Base-by-base conservation (phyloP, 768 basidiomycete genomes). In the Russula brevipes region DNA sequence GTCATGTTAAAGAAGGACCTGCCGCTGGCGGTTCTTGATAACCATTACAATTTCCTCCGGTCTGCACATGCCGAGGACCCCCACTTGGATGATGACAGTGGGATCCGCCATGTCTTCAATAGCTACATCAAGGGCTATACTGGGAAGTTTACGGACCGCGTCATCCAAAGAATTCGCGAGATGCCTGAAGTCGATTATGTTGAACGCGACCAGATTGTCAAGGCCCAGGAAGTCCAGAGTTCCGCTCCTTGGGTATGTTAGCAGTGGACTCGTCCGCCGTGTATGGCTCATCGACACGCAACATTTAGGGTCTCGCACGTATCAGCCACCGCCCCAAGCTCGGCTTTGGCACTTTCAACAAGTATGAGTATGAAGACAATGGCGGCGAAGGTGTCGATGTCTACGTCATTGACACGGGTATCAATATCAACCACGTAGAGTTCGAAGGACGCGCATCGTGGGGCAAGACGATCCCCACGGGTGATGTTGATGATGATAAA, bases 361-460 rank as follows among this genome's bases (percentile, higher is more conserved):
- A 83, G 73, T 99, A 98, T 74, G 77, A 83, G 57, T 90, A 88
- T 71, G 80, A 91, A 57, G 7, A 71, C 0, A 41, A 77, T 2
- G 94, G 87, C n/a, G 96, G 96, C 60, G 85, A 90, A 47, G 97
- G 95, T 66, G 96, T 99, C 30, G 93, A 97, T 66, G 96, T 92
- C 54, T 91, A 91, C 69, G 81, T 91, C 72, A 77, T 92, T 69
- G 91, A 92, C 74, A 94, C 91, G 30, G 94, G 94, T 70, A 90
- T 99, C 82, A 89, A 95, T 78, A 73, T 89, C 65, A 61, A 82
- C 10, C 97, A 98, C 73, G 77, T 78, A 24, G 91, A 98, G 70
- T 95, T 98, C 69, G 85, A 89, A 70, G 93, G 90, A 30, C 91
- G 94, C 62, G 94, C 94, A 1, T 76, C 70, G 12, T 98, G 97